A percentile compares a stretch with the other conserved stretches of the same genome.
These are phyloP conservation scores for Leishmania lainsoni DNA, from an alignment of 208 protist species.

Conservation along the genomic window DNA sequence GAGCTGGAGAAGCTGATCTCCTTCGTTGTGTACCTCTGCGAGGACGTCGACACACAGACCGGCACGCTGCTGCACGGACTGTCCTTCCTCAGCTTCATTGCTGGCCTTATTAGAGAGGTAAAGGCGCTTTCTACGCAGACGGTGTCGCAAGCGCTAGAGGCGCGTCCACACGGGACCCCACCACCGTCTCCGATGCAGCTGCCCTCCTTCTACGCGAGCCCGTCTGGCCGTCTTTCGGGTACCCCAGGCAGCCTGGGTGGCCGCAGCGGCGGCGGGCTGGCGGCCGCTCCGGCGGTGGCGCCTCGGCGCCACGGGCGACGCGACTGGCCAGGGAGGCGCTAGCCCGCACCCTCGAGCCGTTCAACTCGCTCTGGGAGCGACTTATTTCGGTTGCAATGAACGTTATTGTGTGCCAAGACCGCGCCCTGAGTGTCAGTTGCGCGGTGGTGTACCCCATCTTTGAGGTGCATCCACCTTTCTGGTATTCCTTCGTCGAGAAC, in stretches of 20 bases:
- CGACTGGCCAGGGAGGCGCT: constrained; percentile 50
- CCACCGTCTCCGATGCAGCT: constrained; percentile 57
- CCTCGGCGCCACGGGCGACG: constrained; percentile 22
- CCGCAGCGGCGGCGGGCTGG: constrained; percentile 24
- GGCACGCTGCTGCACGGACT: constrained; percentile 62
- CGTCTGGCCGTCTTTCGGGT: constrained; percentile 36
- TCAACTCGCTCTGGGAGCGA: constrained; percentile 69
- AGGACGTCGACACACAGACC: constrained; percentile 65
- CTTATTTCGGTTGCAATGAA: constrained; percentile 81
- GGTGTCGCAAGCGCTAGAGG: constrained; percentile 20
- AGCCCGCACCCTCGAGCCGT: constrained; percentile 63
- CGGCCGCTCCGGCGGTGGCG: constrained; percentile 10
- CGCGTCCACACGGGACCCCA: constrained; percentile 30
- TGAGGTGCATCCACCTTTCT: constrained; percentile 84
- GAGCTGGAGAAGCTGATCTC: constrained; percentile 66
- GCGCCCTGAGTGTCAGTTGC: constrained; percentile 69
- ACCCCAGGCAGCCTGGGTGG: constrained; percentile 35
- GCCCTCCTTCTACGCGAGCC: constrained; percentile 51
- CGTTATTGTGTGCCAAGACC: constrained; percentile 83
- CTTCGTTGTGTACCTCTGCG: constrained; percentile 61
- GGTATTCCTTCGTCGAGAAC: constrained; percentile 70
- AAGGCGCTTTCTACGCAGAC: constrained; percentile 55
- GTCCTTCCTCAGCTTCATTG: constrained; percentile 79
- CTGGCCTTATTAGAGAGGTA: constrained; percentile 68
- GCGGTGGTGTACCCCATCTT: constrained; percentile 82